Base-by-base conservation (phyloP, 345 rosid genomes). In the Citrus inodora region DNA sequence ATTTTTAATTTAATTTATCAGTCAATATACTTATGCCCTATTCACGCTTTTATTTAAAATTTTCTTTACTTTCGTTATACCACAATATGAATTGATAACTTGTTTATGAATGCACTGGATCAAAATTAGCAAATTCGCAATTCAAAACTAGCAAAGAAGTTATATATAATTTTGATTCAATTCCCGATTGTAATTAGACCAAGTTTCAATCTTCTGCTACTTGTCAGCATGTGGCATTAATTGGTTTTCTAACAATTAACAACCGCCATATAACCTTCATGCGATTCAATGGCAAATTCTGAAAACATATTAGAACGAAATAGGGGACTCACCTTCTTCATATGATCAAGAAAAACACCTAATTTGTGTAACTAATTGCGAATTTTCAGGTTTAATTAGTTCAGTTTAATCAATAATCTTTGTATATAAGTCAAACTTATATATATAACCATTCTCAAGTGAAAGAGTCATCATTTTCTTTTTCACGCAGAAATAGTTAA, bases 401-500 rank as follows among this genome's bases (percentile, higher is more conserved):
- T 53, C 22, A 53, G 5, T 46, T 11, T 13, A 46, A 13, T 46
- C 51, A 11, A 46, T 46, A 46, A 46, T 46, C 1, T 46, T 3
- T 46, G 17, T 13, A 46, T 46, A 3, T 1, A 46, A 13, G 51
- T 11, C 16, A 42, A 42, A 42, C 4, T 10, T 42, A 42, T 42
- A 42, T 11, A 42, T 11, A 42, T 0, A 10, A 10, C 1, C 2
- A 42, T 42, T 42, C 4, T 42, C 1, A 10, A 3, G 3, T 2
- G 14, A 10, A 10, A 10, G 0, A 1, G 16, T 3, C 16, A 10
- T 42, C 3, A 40, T 42, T 42, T 42, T 33, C 35, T 33, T 42
- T 42, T 42, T 37, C 9, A 0, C 0, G 4, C 16, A 3, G 3
- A 3, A 42, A 42, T 3, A 42, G 0, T 42, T 42, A 3, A 42